Evolutionary conservation across 352 stramenopile species (phyloP).

Genomic region (Phytophthora hibernalis): DNA sequence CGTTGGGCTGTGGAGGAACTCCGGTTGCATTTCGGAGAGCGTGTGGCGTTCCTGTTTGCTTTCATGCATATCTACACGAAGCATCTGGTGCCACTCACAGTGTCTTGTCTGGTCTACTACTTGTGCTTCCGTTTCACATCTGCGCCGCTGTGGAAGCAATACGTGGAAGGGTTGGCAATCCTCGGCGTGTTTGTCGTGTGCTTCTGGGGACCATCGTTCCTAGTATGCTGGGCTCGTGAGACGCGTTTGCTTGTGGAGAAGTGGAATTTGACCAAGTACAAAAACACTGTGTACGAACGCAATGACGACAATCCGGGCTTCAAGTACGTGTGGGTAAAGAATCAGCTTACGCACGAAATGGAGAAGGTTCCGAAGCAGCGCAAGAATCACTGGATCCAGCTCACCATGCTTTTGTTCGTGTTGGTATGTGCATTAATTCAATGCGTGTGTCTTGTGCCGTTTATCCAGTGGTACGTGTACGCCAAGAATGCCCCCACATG

Average conservation of each 20-base stretch:
- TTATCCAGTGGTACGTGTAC: slow-evolving; percentile 92
- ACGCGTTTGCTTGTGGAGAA: slow-evolving; percentile 90
- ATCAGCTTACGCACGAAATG: slow-evolving; percentile 89
- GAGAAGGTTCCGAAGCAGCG: slow-evolving; percentile 86
- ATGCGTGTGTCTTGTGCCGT: slow-evolving; percentile 84
- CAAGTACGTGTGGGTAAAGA: slow-evolving; percentile 89
- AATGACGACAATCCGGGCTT: slow-evolving; percentile 90
- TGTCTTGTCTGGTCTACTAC: slow-evolving; percentile 79
- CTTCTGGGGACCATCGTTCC: slow-evolving; percentile 85
- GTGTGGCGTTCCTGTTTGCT: slow-evolving; percentile 89
- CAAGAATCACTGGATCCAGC: slow-evolving; percentile 87
- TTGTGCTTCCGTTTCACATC: slow-evolving; percentile 72
- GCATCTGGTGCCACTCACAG: slow-evolving; percentile 76
- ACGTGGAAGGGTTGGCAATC: slow-evolving; percentile 72
- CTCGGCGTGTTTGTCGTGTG: slow-evolving; percentile 78
- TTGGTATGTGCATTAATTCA: slow-evolving; percentile 77
- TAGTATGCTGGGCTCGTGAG: slow-evolving; percentile 88
- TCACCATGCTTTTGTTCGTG: slow-evolving; percentile 90
- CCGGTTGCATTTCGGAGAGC: slow-evolving; percentile 87
- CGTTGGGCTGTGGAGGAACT: slow-evolving; percentile 89
- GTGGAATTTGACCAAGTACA: slow-evolving; percentile 90
- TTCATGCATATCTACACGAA: slow-evolving; percentile 94
- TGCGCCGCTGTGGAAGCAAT: slow-evolving; percentile 69
- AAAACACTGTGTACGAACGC: slow-evolving; percentile 89
- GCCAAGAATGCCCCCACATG: slow-evolving; percentile 86